Evolutionary conservation across 2,329 filamentous ascomycete genomes (phyloP), one percentile per base, ranked within the genome.

Genomic region (Penicillium aurantiogriseum): DNA sequence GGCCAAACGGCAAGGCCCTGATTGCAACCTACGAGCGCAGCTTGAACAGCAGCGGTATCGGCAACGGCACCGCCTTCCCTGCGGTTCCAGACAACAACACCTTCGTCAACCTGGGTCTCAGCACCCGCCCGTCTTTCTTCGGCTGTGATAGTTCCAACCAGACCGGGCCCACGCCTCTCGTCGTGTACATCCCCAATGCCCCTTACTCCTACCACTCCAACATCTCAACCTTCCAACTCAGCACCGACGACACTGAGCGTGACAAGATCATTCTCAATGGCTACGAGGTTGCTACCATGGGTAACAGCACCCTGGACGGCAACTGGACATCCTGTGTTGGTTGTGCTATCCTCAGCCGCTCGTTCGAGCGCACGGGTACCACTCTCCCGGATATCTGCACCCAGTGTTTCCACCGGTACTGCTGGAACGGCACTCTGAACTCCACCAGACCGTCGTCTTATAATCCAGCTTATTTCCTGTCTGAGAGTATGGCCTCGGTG

Each of bases 141-240:
- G 90, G 90, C 44, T 94, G 90, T 75, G 77, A 91, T 70, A 79
- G 80, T 36, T 78, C 78, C 51, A 91, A 92, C 74, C 80, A 84
- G 48, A 86, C 85, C 0, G 74, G 75, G 10, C 67, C 76, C 1
- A 62, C 71, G 4, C 91, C 92, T 0, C 76, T 96, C 1, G 79
- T 96, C 61, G 90, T 96, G 62, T 99, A 99, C 78, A 74, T 97
- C 45, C 91, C 94, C 57, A 95, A 94, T 71, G 82, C 87, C 23
- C 92, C 92, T 1, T 96, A 95, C 76, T 83, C 87, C 46, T 84
- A 83, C 70, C 76, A 81, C 63, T 89, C 87, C 73, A 97, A 97
- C 78, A 82, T 88, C 7, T 89, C 88, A 2, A 97, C 93, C 48
- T 93, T 89, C 72, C 80, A 86, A 59, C 79, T 86, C 38, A 74